These are phyloP conservation scores for Polytolypa hystricis DNA, from an alignment of 2,329 filamentous ascomycete genomes.

Conservation along the genomic window DNA sequence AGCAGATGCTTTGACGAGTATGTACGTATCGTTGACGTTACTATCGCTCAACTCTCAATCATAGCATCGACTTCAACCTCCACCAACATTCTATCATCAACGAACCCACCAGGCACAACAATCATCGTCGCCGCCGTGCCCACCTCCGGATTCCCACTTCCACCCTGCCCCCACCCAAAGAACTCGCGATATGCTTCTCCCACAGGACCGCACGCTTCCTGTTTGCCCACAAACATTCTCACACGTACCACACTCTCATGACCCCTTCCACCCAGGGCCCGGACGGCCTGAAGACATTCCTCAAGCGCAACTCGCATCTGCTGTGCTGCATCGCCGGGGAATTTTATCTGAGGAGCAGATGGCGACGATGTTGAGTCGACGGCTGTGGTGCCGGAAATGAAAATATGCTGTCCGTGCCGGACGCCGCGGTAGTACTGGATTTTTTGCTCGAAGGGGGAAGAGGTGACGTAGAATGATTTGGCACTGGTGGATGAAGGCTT, in stretches of 20 bases:
- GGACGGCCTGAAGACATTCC: conserved; percentile 23
- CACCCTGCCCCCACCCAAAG: conserved; percentile 10
- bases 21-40: no score
- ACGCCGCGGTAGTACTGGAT: conserved; percentile 31
- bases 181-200: conserved; percentile 9
- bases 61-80: conserved; percentile 31
- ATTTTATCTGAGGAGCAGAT: conserved; percentile 19
- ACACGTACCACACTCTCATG: conserved; percentile 24
- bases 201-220: conserved; percentile 10
- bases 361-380: conserved; percentile 21
- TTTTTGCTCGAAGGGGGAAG: conserved; percentile 26
- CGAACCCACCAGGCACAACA: conserved; percentile 26
- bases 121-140: conserved; percentile 29
- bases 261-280: conserved; percentile 21
- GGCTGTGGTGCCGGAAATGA: conserved; percentile 30
- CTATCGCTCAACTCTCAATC: no score
- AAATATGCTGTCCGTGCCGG: conserved; percentile 25
- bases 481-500: conserved; percentile 7
- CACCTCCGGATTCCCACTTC: conserved; percentile 15
- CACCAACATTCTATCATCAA: conserved; percentile 28
- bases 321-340: conserved; percentile 21
- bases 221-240: conserved; percentile 21
- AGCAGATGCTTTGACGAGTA: no score
- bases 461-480: conserved; percentile 20
- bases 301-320: conserved; percentile 21